Evolutionary conservation across 352 stramenopile species (phyloP).

Genomic region (Globisporangium carolinianum): DNA sequence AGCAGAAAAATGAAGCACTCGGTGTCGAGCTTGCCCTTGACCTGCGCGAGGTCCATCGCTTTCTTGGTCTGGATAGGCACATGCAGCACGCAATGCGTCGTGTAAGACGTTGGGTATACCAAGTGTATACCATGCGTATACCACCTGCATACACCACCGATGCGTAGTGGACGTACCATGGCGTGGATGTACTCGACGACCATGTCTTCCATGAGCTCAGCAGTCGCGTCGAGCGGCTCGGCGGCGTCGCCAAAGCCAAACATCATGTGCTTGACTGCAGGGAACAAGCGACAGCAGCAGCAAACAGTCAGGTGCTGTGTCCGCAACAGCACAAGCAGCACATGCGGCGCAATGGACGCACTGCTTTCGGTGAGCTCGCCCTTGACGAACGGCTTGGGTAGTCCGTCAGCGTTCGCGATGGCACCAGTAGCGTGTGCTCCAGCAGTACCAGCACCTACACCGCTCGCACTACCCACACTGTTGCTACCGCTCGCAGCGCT

Average conservation of each 20-base stretch:
- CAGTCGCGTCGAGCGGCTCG: constrained; percentile 65
- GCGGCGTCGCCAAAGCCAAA: constrained; percentile 80
- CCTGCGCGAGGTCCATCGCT: constrained; percentile 66
- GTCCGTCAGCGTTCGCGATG: constrained; percentile 7
- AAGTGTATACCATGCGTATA: background rate
- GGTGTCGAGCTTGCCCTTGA: constrained; percentile 83
- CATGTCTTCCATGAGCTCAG: constrained; percentile 81
- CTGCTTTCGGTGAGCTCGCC: constrained; percentile 78
- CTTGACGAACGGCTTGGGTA: constrained; percentile 68
- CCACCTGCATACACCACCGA: background rate
- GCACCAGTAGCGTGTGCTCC: constrained; percentile 10
- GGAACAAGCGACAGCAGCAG: background rate
- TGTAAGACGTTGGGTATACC: background rate
- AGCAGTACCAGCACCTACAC: background rate
- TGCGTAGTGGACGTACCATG: constrained; percentile 43
- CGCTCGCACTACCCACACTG: constrained; percentile 6
- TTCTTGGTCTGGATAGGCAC: constrained; percentile 66
- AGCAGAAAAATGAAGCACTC: constrained; percentile 89
- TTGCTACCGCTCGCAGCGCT: constrained; percentile 1
- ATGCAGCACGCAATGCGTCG: background rate
- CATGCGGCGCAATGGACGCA: constrained; percentile 24
- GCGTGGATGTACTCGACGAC: constrained; percentile 75
- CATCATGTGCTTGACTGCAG: constrained; percentile 85
- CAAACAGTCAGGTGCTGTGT: background rate
- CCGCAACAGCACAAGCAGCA: too few species aligned